A percentile compares a stretch with the other conserved stretches of the same genome.
These are phyloP conservation scores for Leishmania tarentolae DNA, from an alignment of 208 protist genomes.

Conservation along the genomic window DNA sequence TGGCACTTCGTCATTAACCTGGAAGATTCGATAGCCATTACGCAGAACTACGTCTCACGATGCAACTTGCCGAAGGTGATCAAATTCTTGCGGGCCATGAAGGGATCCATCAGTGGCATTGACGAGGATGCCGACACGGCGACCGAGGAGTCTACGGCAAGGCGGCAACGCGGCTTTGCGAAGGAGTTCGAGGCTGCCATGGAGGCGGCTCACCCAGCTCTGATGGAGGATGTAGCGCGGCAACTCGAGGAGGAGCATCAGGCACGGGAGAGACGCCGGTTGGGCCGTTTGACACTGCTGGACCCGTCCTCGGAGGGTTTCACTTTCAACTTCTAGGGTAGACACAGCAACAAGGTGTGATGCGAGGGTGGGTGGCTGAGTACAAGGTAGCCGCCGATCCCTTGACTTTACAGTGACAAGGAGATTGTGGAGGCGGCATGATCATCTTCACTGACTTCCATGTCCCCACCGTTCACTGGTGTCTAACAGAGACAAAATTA, in stretches of 20 bases:
- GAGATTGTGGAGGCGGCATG: not conserved
- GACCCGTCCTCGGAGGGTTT: constrained; percentile 67
- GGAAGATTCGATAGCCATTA: constrained; percentile 85
- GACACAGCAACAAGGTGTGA: not conserved
- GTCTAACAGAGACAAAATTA: not conserved
- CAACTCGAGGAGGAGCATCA: constrained; percentile 54
- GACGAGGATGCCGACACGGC: constrained; percentile 76
- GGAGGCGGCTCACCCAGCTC: constrained; percentile 45
- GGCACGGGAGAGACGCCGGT: constrained; percentile 48
- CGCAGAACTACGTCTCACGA: constrained; percentile 90
- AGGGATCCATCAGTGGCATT: constrained; percentile 84
- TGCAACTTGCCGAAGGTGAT: constrained; percentile 76
- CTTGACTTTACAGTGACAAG: not conserved
- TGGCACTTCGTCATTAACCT: constrained; percentile 93
- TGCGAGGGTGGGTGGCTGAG: not conserved
- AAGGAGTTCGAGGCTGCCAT: constrained; percentile 71
- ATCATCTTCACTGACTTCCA: not conserved
- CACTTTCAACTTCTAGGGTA: constrained; percentile 70
- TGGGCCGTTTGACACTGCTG: constrained; percentile 52
- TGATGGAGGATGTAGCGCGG: constrained; percentile 63
- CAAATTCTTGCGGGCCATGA: constrained; percentile 86
- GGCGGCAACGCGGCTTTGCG: constrained; percentile 56
- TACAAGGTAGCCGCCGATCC: not conserved
- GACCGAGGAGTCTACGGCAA: constrained; percentile 43
- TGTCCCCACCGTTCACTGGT: not conserved